Evolutionary conservation across 2,329 filamentous ascomycete species (phyloP), one percentile per base, ranked within the genome.

Genomic region (Claviceps humidiphila): DNA sequence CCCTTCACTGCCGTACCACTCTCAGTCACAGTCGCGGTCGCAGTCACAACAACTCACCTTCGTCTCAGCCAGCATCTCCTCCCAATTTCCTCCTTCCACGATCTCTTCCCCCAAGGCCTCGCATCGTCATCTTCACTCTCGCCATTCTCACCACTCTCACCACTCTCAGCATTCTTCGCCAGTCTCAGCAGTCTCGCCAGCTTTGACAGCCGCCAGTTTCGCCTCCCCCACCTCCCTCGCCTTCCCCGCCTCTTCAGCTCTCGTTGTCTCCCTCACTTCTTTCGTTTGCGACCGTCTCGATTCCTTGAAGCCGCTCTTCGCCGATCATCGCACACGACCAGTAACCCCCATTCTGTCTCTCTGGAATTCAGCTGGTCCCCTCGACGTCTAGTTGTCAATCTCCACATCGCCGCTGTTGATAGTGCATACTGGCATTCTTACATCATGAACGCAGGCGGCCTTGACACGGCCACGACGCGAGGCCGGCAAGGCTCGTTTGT

Each of bases 401-500:
- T 50, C 58, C 55, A 58, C 62, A 52, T 57, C 60, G 52, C 49
- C 20, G 20, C 45, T 34, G 26, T 30, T 20, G 30, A 51, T 11
- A 5, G 38, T 41, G 30, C 49, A 49, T 56, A 63, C 54, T 58
- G 61, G 53, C 58, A 68, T 58, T 59, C 60, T 65, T 53, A 69
- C 69, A 66, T 74, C 51, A 82, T 82, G 75, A 81, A 80, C 58
- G 77, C 78, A 59, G 77, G 77, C 59, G 69, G 73, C 57, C 75
- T 80, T 61, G 79, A 83, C 67, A 70, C 74, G 69, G 66, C 66
- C 64, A 71, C 79, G 69, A 71, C 74, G 68, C 78, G 76, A 63
- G 72, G 66, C 65, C 75, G 79, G 59, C 77, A 82, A 64, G 80
- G 83, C 69, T 84, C 80, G 51, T 83, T 84, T 65, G 77, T 80